These are phyloP conservation scores for Geopyxis carbonaria DNA, from an alignment of 495 filamentous ascomycete genomes.

Conservation along the genomic window DNA sequence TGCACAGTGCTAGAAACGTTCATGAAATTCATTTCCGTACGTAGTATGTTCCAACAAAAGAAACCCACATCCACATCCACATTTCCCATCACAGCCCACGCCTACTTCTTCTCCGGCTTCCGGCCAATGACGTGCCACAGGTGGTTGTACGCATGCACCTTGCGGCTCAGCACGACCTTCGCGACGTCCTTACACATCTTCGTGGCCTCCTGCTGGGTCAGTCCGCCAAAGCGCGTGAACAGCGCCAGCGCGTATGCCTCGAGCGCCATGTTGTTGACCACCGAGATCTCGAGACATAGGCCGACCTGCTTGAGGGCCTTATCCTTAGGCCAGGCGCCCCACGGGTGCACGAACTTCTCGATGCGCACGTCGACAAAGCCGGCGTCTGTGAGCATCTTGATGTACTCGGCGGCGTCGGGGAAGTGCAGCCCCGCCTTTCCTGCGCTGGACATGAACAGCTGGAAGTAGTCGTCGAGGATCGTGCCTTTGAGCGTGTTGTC, in stretches of 20 bases:
- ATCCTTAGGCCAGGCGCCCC: conserved; percentile 34
- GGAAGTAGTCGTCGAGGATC: background rate
- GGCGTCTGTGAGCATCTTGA: background rate
- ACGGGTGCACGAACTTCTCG: conserved; percentile 18
- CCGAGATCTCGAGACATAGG: too few relatives aligned
- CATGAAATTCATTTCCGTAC: too few relatives aligned
- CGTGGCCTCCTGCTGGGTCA: background rate
- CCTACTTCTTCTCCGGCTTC: too few relatives aligned
- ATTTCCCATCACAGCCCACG: too few relatives aligned
- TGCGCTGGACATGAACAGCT: background rate
- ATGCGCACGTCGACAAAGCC: conserved; percentile 9
- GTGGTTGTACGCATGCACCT: conserved; percentile 32
- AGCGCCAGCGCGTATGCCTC: background rate
- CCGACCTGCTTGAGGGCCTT: conserved; percentile 33
- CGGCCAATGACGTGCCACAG: too few relatives aligned
- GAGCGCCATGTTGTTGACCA: background rate
- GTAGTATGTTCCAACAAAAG: too few relatives aligned
- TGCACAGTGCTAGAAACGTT: too few relatives aligned
- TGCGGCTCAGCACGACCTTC: conserved; percentile 34
- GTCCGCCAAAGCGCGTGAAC: background rate
- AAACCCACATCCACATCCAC: too few relatives aligned
- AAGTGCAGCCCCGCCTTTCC: background rate
- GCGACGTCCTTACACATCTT: conserved; percentile 23
- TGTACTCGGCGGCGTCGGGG: background rate
- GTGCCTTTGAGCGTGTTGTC: background rate